Percentiles rank a stretch among this genome's conserved stretches.
phyloP scores from a whole-genome alignment of 1,284 basidiomycete species.

The Trametes pubescens region DNA sequence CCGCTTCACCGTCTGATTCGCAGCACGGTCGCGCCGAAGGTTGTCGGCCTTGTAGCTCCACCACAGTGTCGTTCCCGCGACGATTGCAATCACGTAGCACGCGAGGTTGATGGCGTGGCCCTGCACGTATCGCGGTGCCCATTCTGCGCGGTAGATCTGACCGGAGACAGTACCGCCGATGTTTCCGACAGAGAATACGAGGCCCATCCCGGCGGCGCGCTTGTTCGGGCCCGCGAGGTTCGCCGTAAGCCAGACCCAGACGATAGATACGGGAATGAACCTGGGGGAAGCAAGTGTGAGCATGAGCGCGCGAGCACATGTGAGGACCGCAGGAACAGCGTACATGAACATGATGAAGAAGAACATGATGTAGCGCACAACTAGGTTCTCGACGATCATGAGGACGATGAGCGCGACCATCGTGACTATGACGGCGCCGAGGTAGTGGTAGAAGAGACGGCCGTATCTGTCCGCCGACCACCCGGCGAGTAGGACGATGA shows the following conservation, averaged over 20 bases:
- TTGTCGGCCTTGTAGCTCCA: constrained; percentile 42
- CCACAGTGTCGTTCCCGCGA: constrained; percentile 38
- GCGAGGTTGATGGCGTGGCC: constrained; percentile 44
- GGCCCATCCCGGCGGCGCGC: constrained; percentile 40
- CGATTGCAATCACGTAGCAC: constrained; percentile 40
- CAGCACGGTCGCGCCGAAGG: constrained; percentile 33
- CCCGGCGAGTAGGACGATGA: constrained; percentile 37
- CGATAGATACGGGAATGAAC: constrained; percentile 44
- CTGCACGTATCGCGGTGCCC: constrained; percentile 45
- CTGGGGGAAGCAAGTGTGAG: constrained; percentile 16
- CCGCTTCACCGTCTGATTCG: constrained; percentile 24
- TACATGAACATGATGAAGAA: constrained; percentile 47
- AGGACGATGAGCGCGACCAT: constrained; percentile 74
- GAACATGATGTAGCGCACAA: constrained; percentile 45
- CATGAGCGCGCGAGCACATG: neutral
- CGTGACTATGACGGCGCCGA: constrained; percentile 57
- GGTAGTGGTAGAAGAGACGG: constrained; percentile 64
- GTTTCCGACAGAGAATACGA: constrained; percentile 43
- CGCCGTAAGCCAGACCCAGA: constrained; percentile 42
- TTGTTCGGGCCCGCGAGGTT: constrained; percentile 44
- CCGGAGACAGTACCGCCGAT: constrained; percentile 42
- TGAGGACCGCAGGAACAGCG: constrained; percentile 15
- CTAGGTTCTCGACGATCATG: constrained; percentile 49
- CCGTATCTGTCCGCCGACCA: constrained; percentile 47
- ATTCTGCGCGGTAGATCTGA: constrained; percentile 44